A percentile compares a stretch with the other conserved stretches of the same genome.
Conservation (phyloP, 495 filamentous ascomycete species). For the Penicillium verhagenii region DNA sequence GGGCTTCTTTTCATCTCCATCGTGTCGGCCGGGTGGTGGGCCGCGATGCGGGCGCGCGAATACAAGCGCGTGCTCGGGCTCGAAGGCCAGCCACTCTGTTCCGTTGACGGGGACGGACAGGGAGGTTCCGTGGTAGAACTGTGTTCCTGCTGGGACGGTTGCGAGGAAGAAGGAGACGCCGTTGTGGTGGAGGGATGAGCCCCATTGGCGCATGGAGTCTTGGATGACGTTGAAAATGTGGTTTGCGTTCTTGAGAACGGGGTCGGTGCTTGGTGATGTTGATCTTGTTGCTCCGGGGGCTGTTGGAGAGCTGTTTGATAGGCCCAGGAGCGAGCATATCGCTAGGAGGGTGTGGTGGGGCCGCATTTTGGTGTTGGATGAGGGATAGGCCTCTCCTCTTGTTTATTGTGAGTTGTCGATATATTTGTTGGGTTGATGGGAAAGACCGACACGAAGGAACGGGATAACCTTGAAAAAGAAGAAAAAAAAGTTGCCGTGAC, state of each 20-base stretch:
- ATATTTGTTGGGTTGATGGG: not conserved
- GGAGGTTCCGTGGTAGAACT: conserved; percentile 61
- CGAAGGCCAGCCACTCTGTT: conserved; percentile 69
- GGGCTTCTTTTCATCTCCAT: not conserved
- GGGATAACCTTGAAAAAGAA: not conserved
- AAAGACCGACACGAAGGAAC: too few relatives aligned
- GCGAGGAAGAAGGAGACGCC: conserved; percentile 65
- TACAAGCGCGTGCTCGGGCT: conserved; percentile 63
- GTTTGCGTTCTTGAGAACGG: conserved; percentile 43
- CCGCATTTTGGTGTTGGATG: conserved; percentile 9
- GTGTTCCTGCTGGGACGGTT: conserved; percentile 54
- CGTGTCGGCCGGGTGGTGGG: not conserved
- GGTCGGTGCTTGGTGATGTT: not conserved
- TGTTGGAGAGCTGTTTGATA: conserved; percentile 6
- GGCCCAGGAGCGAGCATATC: conserved; percentile 8
- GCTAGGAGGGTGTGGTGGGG: conserved; percentile 5
- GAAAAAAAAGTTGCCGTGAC: not conserved
- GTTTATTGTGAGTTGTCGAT: not conserved
- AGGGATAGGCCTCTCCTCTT: not conserved
- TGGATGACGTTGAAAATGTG: conserved; percentile 68
- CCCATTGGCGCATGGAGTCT: conserved; percentile 68
- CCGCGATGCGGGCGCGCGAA: conserved; percentile 38
- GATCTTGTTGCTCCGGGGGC: not conserved
- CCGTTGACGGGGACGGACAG: conserved; percentile 38
- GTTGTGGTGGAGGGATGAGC: conserved; percentile 66